Conservation (phyloP, 306 rosid genomes). For the Acacia confusa region DNA sequence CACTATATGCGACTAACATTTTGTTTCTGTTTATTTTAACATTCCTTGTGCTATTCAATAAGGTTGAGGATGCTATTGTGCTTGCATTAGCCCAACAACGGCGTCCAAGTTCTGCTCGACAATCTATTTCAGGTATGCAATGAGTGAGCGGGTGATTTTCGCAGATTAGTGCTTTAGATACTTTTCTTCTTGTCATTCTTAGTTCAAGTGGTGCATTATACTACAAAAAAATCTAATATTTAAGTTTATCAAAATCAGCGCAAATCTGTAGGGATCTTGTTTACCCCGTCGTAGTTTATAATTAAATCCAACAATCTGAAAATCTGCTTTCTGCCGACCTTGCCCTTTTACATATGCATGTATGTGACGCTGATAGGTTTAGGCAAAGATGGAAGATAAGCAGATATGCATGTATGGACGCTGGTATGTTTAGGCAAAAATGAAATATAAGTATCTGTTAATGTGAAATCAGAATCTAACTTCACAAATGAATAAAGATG, state of each 20-base stretch:
- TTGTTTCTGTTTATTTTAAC: conserved; percentile 7
- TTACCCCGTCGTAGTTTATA: not conserved
- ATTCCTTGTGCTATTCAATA: conserved; percentile 7
- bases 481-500: not conserved
- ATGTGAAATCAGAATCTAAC: not conserved
- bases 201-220: not conserved
- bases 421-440: no score
- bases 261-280: not conserved
- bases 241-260: not conserved
- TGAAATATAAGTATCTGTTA: no score
- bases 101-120: conserved; percentile 80
- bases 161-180: conserved; percentile 5
- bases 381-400: no score
- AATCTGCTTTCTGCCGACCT: not conserved
- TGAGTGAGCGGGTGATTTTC: not conserved
- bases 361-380: not conserved
- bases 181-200: conserved; percentile 30
- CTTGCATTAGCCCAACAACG: conserved; percentile 82
- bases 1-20: conserved; percentile 8
- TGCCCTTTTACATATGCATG: not conserved
- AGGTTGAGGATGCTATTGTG: conserved; percentile 95
- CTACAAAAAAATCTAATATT: conserved; percentile 18
- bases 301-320: not conserved
- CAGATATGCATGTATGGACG: not conserved
- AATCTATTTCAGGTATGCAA: conserved; percentile 61